These are phyloP conservation scores for Parachaetomium inaequale DNA, from an alignment of 495 filamentous ascomycete species.

Conservation along the genomic window DNA sequence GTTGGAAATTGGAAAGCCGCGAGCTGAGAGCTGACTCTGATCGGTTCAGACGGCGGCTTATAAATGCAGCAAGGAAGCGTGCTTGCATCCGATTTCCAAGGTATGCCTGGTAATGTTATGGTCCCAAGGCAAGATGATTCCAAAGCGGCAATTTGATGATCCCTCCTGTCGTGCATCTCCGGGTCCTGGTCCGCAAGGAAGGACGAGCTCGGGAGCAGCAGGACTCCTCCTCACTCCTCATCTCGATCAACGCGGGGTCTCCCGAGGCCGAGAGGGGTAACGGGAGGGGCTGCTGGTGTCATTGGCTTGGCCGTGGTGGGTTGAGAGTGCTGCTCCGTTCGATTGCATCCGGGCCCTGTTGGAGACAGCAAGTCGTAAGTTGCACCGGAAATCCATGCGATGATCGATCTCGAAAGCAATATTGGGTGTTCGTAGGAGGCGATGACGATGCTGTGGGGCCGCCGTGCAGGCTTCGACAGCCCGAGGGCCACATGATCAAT, in stretches of 20 bases:
- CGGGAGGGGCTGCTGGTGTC: neutral
- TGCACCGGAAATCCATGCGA: neutral
- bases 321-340: neutral
- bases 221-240: neutral
- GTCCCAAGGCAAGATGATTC: too few relatives aligned
- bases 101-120: too few relatives aligned
- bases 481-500: neutral
- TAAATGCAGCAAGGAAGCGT: too few relatives aligned
- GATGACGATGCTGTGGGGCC: neutral
- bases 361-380: neutral
- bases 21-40: neutral
- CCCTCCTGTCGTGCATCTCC: too few relatives aligned
- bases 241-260: conserved; percentile 12
- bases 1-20: conserved; percentile 16
- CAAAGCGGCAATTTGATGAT: too few relatives aligned
- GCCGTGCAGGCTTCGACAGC: neutral
- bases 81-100: too few relatives aligned
- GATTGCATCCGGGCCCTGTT: neutral
- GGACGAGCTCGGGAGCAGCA: neutral
- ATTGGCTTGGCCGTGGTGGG: neutral
- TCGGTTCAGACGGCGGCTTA: too few relatives aligned
- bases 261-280: conserved; percentile 11
- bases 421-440: neutral
- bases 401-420: neutral
- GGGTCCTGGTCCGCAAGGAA: too few relatives aligned